Percentiles rank a stretch among this genome's conserved stretches.
These are phyloP conservation scores for Boletus pseudo-olivaceus DNA, from an alignment of 768 basidiomycete species.

Conservation along the genomic window DNA sequence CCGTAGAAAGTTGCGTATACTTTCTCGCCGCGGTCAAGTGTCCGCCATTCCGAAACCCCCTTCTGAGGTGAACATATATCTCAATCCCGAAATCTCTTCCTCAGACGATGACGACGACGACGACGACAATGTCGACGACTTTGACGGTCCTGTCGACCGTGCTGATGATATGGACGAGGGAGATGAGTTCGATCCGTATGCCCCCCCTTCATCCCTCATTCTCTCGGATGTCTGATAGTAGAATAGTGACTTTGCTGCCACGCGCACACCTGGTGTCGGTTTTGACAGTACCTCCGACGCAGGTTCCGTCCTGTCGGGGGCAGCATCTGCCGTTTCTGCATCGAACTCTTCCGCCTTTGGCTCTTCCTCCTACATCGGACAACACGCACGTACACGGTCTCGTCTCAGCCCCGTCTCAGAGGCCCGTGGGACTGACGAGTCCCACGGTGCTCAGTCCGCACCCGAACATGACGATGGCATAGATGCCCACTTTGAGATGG, in stretches of 20 bases:
- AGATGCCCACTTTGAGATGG: slow-evolving; percentile 54
- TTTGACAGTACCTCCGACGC: slow-evolving; percentile 66
- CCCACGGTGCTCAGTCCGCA: slow-evolving; percentile 21
- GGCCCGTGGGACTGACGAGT: slow-evolving; percentile 34
- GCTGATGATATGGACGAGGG: slow-evolving; percentile 56
- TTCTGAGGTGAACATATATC: slow-evolving; percentile 32
- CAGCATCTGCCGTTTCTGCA: slow-evolving; percentile 46
- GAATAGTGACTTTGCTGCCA: slow-evolving; percentile 65
- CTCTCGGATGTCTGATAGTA: neutral
- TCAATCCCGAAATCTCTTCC: slow-evolving; percentile 48
- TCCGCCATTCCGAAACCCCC: slow-evolving; percentile 25
- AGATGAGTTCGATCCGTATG: slow-evolving; percentile 81
- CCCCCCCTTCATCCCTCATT: slow-evolving; percentile 11
- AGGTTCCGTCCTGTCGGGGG: slow-evolving; percentile 54
- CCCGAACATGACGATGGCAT: slow-evolving; percentile 25
- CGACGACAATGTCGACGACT: slow-evolving; percentile 49
- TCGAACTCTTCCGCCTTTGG: slow-evolving; percentile 52
- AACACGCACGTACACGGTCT: slow-evolving; percentile 36
- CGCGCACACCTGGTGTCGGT: slow-evolving; percentile 43
- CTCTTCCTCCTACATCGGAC: slow-evolving; percentile 44
- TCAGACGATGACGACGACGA: slow-evolving; percentile 54
- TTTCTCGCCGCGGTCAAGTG: slow-evolving; percentile 48
- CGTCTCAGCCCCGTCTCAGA: slow-evolving; percentile 67
- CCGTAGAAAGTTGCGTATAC: slow-evolving; percentile 61
- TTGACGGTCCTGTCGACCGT: slow-evolving; percentile 48